phyloP scores from a whole-genome alignment of 768 basidiomycete genomes.

The Tulasnella sp. region DNA sequence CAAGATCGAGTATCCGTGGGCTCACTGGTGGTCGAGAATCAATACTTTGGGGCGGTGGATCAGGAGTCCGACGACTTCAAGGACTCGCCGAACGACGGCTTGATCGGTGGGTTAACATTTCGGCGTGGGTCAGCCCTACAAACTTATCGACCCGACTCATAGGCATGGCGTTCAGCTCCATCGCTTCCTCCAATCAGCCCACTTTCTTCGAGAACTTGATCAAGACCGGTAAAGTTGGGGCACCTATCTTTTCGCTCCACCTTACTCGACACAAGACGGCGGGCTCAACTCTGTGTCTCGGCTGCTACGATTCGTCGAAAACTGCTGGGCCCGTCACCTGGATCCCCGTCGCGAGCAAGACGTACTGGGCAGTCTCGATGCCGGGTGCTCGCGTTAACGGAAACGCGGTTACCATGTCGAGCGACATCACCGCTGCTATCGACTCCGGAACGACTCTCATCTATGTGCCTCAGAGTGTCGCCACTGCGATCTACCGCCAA shows the following conservation, averaged over 20 bases:
- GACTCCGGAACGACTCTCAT: slow-evolving; percentile 60
- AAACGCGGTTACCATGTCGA: not conserved
- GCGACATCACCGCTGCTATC: slow-evolving; percentile 36
- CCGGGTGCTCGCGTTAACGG: slow-evolving; percentile 32
- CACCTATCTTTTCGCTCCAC: slow-evolving; percentile 48
- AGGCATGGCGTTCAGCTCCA: slow-evolving; percentile 46
- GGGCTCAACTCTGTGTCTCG: slow-evolving; percentile 43
- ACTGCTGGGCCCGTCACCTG: slow-evolving; percentile 28
- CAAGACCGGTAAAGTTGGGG: slow-evolving; percentile 27
- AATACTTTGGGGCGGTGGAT: too few relatives aligned
- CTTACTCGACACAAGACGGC: slow-evolving; percentile 30
- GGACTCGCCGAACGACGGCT: slow-evolving; percentile 42
- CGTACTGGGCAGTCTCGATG: slow-evolving; percentile 49
- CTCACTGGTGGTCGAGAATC: slow-evolving; percentile 32
- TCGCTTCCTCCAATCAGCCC: slow-evolving; percentile 33
- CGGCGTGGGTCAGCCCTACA: too few relatives aligned
- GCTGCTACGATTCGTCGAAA: slow-evolving; percentile 32
- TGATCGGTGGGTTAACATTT: too few relatives aligned
- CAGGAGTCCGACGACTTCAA: slow-evolving; percentile 39
- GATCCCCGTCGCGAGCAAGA: slow-evolving; percentile 31
- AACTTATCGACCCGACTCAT: too few relatives aligned
- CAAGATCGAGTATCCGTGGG: slow-evolving; percentile 42
- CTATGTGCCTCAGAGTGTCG: slow-evolving; percentile 39
- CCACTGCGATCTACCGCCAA: slow-evolving; percentile 34
- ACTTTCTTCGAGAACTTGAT: slow-evolving; percentile 60